These are phyloP conservation scores for Cenchrus americanus DNA, from an alignment of 176 grass and related monocot species.

Conservation along the genomic window DNA sequence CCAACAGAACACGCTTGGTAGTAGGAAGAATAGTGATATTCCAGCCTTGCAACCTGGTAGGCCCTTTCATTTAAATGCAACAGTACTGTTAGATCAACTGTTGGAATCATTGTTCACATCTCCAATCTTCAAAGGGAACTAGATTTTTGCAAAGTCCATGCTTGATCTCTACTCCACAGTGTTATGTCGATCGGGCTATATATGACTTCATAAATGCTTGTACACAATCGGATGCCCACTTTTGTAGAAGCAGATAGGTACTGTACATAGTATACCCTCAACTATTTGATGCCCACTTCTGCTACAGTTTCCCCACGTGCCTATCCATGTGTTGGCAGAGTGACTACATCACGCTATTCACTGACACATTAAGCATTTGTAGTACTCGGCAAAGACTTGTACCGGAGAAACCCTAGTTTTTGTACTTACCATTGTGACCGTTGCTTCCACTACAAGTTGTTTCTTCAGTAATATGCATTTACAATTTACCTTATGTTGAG, in stretches of 20 bases:
- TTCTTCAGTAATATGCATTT: neutral
- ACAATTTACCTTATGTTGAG: too few relatives aligned
- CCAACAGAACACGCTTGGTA: too few relatives aligned
- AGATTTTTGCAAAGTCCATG: neutral
- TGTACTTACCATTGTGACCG: neutral
- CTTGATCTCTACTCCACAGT: neutral
- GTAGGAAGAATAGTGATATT: too few relatives aligned
- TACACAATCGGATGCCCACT: too few relatives aligned
- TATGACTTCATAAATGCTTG: neutral
- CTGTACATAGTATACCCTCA: neutral
- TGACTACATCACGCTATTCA: neutral
- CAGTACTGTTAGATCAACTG: too few relatives aligned
- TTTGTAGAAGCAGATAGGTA: too few relatives aligned
- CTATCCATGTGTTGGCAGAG: neutral
- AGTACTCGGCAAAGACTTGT: neutral
- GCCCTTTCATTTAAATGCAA: too few relatives aligned
- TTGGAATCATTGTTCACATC: too few relatives aligned
- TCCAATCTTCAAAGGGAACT: too few relatives aligned
- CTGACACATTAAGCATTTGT: neutral
- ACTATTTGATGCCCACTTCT: neutral
- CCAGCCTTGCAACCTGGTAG: too few relatives aligned
- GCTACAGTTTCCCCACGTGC: neutral
- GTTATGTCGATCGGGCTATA: neutral
- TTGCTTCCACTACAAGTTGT: neutral
- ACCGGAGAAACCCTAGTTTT: neutral